Conservation (phyloP, 768 basidiomycete genomes). For the Naganishia antarctica region DNA sequence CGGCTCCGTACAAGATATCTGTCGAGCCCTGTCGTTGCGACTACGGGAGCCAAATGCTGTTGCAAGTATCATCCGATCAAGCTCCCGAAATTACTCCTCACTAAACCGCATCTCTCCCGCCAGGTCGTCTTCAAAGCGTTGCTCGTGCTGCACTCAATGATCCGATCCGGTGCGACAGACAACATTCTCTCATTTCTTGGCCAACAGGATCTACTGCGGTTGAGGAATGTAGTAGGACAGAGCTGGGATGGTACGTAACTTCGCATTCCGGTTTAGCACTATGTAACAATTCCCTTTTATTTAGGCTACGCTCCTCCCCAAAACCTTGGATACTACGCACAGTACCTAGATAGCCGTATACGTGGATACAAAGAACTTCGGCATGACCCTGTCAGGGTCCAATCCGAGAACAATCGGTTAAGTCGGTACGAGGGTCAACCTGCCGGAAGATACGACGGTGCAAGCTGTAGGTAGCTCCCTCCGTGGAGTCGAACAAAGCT, state of each 20-base stretch:
- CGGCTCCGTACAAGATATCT: slow-evolving; percentile 86
- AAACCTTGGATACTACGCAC: slow-evolving; percentile 79
- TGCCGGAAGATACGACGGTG: slow-evolving; percentile 22
- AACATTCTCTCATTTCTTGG: slow-evolving; percentile 80
- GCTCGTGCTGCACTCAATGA: slow-evolving; percentile 92
- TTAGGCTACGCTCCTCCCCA: slow-evolving; percentile 78
- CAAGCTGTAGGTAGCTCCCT: slow-evolving; percentile 28
- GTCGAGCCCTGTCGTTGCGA: slow-evolving; percentile 75
- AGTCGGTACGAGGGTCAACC: slow-evolving; percentile 24
- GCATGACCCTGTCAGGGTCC: slow-evolving; percentile 88
- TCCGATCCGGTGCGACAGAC: slow-evolving; percentile 92
- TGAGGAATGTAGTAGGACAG: slow-evolving; percentile 72
- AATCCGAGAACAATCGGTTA: slow-evolving; percentile 78
- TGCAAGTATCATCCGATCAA: slow-evolving; percentile 53
- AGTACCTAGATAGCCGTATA: slow-evolving; percentile 83
- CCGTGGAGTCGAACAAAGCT: neutral
- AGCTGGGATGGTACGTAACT: slow-evolving; percentile 75
- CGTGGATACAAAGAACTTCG: slow-evolving; percentile 81
- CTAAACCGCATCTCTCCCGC: neutral
- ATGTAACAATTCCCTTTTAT: slow-evolving; percentile 10
- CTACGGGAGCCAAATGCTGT: slow-evolving; percentile 87
- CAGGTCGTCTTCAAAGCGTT: slow-evolving; percentile 98
- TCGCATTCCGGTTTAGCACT: neutral
- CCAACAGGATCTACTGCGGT: slow-evolving; percentile 65
- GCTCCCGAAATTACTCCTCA: neutral